Evolutionary conservation across 768 basidiomycete species (phyloP).

Genomic region (Amanita fuliginea): DNA sequence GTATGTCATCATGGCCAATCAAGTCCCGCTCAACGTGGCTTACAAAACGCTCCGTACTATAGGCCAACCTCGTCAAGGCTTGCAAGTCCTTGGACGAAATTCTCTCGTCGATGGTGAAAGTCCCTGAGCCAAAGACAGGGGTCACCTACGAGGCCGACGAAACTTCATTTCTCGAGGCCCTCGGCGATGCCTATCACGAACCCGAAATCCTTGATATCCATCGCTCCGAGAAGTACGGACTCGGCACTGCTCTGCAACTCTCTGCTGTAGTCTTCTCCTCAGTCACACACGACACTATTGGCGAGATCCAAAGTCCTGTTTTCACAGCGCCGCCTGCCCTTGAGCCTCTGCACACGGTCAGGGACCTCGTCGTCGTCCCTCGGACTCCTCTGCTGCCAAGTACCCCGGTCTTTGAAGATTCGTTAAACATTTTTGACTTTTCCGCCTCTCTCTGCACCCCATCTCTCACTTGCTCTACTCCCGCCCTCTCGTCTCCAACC

Average conservation of each 20-base stretch:
- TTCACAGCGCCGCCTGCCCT: neutral
- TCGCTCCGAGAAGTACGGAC: conserved; percentile 1
- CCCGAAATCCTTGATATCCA: conserved; percentile 1
- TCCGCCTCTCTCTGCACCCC: conserved; percentile 1
- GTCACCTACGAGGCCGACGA: neutral
- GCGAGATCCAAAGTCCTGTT: neutral
- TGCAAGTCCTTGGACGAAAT: neutral
- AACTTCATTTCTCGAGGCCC: neutral
- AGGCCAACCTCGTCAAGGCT: neutral
- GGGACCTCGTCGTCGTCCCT: neutral
- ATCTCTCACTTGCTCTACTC: conserved; percentile 2
- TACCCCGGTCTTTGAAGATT: conserved; percentile 4
- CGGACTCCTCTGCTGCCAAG: conserved; percentile 1
- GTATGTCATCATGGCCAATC: conserved; percentile 1
- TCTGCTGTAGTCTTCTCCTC: neutral
- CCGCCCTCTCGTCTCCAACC: neutral
- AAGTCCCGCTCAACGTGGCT: neutral
- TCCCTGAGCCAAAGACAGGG: neutral
- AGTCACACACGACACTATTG: neutral
- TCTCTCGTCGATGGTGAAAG: neutral
- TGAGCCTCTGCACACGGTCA: neutral
- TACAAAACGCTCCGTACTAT: neutral
- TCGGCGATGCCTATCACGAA: conserved; percentile 3
- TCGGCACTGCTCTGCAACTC: neutral
- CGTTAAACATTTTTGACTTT: neutral